Evolutionary conservation across 108 stramenopile genomes (phyloP), one percentile per base, ranked within the genome.

Genomic region (Cyclotella choctawhatcheeana): DNA sequence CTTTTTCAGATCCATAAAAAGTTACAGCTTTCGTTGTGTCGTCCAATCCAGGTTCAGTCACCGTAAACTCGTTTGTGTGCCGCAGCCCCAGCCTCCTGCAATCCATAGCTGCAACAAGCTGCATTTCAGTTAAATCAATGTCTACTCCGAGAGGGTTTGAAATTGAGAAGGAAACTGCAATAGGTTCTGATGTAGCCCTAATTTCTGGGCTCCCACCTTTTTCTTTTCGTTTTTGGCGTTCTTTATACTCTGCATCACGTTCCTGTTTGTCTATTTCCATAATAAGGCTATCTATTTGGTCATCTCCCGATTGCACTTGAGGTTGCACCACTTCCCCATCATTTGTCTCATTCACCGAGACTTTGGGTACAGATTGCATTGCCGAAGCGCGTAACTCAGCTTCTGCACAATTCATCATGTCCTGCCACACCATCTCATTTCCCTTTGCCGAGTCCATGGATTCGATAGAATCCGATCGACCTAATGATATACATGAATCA

Each of bases 221-320:
- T 8, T 76, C 77, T 30, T 79, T 85, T 53, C 81, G 76, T 58
- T 91, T 90, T 27, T 74, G 67, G n/a, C 91, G 86, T 63, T 79
- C 86, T 20, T 67, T 43, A 58, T 83, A 67, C 54, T 77, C 66
- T 29, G 76, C 61, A 21, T 86, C 85, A 37, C 79, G 80, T 55
- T 83, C 84, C 74, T 92, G 90, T 40, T 84, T 84, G 65, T 92
- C 93, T 12, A 94, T 85, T 66, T 94, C 84, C 21, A 76, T 73
- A 55, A 94, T 85, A 20, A 90, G 81, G 22, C 61, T 37, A 43
- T 89, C 89, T 27, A 89, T 82, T 17, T 51, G 45, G 44, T 74
- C 75, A 71, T 90, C 85, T 21, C 75, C 80, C 44, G 90, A 88
- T 29, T 76, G 74, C 48, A 69, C 58, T 20, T 76, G 72, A 20